Percentiles rank a stretch among this genome's conserved stretches.
phyloP scores from a whole-genome alignment of 495 filamentous ascomycete species.

The Penicillium cataractarum region DNA sequence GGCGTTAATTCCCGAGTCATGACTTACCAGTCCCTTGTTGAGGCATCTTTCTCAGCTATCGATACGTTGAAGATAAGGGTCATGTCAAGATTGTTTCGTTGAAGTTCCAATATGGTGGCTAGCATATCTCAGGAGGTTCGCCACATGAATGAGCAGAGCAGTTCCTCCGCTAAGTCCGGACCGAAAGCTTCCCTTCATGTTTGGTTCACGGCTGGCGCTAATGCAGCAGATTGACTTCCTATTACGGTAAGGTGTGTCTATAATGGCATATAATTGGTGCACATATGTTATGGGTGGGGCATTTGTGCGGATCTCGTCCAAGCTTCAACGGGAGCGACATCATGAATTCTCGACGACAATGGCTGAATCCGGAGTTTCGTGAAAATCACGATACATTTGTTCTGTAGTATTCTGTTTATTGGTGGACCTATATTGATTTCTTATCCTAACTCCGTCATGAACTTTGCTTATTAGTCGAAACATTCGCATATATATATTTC shows the following conservation, averaged over 20 bases:
- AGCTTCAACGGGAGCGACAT: not conserved
- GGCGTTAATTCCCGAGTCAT: not conserved
- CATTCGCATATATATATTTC: too few species aligned
- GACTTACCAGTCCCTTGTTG: not conserved
- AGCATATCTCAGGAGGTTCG: not conserved
- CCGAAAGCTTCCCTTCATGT: not conserved
- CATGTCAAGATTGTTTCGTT: not conserved
- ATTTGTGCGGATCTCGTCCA: not conserved
- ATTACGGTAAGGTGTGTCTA: not conserved
- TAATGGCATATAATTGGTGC: not conserved
- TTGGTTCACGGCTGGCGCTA: slow-evolving; percentile 5
- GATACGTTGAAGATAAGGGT: not conserved
- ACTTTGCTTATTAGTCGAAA: not conserved
- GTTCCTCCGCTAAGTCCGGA: slow-evolving; percentile 3
- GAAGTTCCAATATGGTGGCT: not conserved
- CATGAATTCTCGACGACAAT: not conserved
- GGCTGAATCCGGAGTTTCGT: not conserved
- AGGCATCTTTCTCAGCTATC: not conserved
- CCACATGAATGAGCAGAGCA: not conserved
- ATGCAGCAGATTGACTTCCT: slow-evolving; percentile 17
- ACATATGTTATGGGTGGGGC: not conserved
- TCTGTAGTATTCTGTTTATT: not conserved
- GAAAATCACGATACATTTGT: not conserved
- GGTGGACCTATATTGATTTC: not conserved
- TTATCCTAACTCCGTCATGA: not conserved